Evolutionary conservation across 169 alveolate genomes (phyloP).

Genomic region (Perkinsus marinus): DNA sequence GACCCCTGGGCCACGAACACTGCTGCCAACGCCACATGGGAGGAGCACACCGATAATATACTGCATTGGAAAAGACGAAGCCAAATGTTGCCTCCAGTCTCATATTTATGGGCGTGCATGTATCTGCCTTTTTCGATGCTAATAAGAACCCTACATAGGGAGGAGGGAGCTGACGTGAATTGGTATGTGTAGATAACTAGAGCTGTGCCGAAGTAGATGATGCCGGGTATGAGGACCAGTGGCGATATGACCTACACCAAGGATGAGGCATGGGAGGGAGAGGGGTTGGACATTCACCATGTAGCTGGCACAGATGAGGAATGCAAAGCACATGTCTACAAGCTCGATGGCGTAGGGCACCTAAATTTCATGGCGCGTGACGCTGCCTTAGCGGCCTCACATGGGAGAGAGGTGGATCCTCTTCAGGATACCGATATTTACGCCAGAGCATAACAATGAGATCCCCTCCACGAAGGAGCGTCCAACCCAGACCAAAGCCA

Average conservation of each 20-base stretch:
- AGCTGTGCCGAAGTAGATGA: neutral
- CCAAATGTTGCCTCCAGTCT: neutral
- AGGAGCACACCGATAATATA: neutral
- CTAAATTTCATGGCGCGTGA: neutral
- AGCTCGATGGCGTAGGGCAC: neutral
- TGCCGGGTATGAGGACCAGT: neutral
- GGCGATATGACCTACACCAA: neutral
- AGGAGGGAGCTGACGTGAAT: neutral
- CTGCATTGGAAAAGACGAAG: neutral
- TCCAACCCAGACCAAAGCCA: neutral
- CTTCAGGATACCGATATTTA: neutral
- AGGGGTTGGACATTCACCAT: neutral
- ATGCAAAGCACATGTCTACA: neutral
- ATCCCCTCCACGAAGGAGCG: neutral
- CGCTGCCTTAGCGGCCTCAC: neutral
- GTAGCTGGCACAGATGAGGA: neutral
- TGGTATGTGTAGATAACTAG: neutral
- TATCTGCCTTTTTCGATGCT: too few species aligned
- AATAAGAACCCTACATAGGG: neutral
- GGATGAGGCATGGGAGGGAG: neutral
- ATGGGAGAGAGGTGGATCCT: neutral
- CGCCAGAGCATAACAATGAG: neutral
- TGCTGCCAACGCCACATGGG: neutral
- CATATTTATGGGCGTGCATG: neutral
- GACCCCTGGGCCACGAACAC: neutral